Conservation (phyloP, 257 asterid species). For the Fraxinus anomala region DNA sequence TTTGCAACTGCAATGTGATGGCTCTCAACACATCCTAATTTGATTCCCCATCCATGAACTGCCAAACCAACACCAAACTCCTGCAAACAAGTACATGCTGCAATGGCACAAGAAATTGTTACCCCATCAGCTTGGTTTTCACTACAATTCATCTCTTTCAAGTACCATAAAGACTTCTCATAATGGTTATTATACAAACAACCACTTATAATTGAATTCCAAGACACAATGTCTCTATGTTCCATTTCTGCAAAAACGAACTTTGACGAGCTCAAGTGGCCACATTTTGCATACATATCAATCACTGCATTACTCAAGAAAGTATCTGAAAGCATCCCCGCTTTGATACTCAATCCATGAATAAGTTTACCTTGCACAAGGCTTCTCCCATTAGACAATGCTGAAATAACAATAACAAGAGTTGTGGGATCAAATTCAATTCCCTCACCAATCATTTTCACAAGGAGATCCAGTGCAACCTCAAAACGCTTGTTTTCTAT, state of each 20-base stretch:
- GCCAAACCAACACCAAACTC: conserved; percentile 43
- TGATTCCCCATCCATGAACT: conserved; percentile 54
- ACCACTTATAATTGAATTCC: conserved; percentile 64
- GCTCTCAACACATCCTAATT: conserved; percentile 45
- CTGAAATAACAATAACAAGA: conserved; percentile 46
- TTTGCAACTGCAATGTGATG: conserved; percentile 47
- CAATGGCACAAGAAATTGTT: conserved; percentile 61
- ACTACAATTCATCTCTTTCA: conserved; percentile 42
- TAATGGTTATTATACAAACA: conserved; percentile 44
- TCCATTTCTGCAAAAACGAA: conserved; percentile 40
- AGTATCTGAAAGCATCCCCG: conserved; percentile 49
- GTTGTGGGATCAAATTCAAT: conserved; percentile 46
- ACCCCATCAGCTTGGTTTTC: conserved; percentile 43
- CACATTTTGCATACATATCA: conserved; percentile 63
- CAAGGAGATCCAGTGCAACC: conserved; percentile 40
- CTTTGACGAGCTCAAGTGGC: conserved; percentile 52
- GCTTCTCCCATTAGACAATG: conserved; percentile 39
- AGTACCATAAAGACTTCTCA: conserved; percentile 49
- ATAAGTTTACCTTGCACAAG: conserved; percentile 37
- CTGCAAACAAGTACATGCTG: conserved; percentile 52
- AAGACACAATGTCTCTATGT: conserved; percentile 49
- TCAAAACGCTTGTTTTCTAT: conserved; percentile 35
- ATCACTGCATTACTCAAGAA: conserved; percentile 51
- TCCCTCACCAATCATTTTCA: conserved; percentile 46
- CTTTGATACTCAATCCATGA: conserved; percentile 58